These are phyloP conservation scores for Paspalum notatum DNA, from an alignment of 176 grass and related monocot species.

Conservation along the genomic window DNA sequence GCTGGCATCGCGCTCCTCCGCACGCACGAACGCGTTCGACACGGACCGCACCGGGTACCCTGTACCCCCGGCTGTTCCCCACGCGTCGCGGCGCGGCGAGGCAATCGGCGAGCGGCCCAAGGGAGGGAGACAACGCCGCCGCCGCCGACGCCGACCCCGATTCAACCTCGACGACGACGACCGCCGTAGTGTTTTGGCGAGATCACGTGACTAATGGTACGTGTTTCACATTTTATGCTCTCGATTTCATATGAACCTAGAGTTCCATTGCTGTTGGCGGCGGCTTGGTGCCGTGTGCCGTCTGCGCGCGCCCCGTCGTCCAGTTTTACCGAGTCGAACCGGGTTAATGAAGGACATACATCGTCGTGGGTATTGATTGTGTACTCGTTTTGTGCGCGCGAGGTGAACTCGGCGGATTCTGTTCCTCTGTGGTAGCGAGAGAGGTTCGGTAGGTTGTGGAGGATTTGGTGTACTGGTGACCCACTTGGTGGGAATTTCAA, in stretches of 20 bases:
- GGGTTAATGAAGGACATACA: background rate
- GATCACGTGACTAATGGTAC: constrained; percentile 44
- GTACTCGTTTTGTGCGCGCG: background rate
- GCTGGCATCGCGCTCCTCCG: constrained; percentile 40
- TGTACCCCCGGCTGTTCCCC: constrained; percentile 10
- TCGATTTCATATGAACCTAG: background rate
- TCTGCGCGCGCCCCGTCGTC: background rate
- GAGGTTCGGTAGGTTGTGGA: background rate
- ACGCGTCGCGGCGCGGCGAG: constrained; percentile 36
- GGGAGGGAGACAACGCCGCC: constrained; percentile 16
- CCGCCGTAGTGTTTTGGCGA: constrained; percentile 7
- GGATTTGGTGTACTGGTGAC: background rate
- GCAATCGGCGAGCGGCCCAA: constrained; percentile 34
- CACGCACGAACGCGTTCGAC: constrained; percentile 26
- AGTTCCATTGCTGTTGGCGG: background rate
- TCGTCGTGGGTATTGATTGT: background rate
- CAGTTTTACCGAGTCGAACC: background rate
- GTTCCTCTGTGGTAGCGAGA: too few species aligned
- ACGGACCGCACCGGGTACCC: constrained; percentile 6
- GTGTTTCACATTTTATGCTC: background rate
- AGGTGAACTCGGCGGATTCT: background rate
- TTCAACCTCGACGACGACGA: background rate
- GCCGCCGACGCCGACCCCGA: constrained; percentile 10
- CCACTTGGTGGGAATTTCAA: background rate
- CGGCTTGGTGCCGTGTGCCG: background rate